Percentiles rank a stretch among this genome's conserved stretches.
Conservation (phyloP, 257 asterid species). For the Przewalskia tangutica region DNA sequence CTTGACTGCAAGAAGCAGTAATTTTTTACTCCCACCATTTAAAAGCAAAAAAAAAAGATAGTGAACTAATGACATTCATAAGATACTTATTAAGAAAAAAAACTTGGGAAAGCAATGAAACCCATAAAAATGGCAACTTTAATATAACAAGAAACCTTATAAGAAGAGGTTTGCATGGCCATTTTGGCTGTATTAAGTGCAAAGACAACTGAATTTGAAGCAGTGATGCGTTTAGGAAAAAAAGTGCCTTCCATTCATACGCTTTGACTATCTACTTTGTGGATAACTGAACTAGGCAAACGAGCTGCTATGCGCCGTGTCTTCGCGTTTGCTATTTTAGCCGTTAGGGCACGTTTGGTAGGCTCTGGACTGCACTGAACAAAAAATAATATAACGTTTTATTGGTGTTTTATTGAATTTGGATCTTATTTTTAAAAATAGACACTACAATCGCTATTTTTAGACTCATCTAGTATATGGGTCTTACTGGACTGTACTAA, state of each 20-base stretch:
- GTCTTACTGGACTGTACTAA: too few species aligned
- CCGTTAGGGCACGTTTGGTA: too few species aligned
- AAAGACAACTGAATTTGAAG: constrained; percentile 15
- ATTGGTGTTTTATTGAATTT: too few species aligned
- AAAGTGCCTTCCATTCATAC: constrained; percentile 28
- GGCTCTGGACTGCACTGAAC: too few species aligned
- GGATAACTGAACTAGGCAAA: constrained; percentile 11
- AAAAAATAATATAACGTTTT: too few species aligned
- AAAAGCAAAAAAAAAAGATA: neutral
- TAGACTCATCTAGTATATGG: too few species aligned
- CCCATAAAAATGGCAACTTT: neutral
- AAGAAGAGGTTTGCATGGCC: constrained; percentile 58
- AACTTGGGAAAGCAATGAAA: neutral
- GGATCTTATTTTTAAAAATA: too few species aligned
- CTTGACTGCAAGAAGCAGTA: neutral
- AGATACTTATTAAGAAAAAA: neutral
- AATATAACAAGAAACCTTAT: constrained; percentile 31
- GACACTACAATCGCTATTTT: too few species aligned
- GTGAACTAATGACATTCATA: neutral
- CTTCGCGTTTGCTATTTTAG: neutral
- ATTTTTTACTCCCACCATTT: neutral
- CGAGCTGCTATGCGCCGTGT: neutral
- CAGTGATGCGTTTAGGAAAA: constrained; percentile 20
- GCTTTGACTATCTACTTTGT: constrained; percentile 8
- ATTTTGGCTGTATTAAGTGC: constrained; percentile 30